Percentiles rank a stretch among this genome's conserved stretches.
Conservation (phyloP, 331 rosid genomes). For the Spiraea crenata region DNA sequence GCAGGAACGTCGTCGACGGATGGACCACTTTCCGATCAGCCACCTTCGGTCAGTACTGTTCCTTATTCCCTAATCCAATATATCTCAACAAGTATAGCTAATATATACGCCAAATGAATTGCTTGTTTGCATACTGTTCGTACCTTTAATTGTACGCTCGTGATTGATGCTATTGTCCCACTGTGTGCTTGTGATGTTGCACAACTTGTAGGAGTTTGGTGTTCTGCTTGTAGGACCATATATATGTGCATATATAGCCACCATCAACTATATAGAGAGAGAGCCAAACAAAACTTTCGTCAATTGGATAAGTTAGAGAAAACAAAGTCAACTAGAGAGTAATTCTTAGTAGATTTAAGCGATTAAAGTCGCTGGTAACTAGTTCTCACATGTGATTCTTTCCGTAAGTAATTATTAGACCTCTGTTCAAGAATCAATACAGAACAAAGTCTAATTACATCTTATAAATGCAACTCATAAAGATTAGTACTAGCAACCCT, state of each 20-base stretch:
- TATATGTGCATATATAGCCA: too few species aligned
- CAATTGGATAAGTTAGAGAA: not conserved
- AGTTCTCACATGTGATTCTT: too few species aligned
- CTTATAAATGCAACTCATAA: too few species aligned
- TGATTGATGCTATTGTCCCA: not conserved
- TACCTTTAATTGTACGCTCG: too few species aligned
- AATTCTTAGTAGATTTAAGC: not conserved
- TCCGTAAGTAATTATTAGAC: too few species aligned
- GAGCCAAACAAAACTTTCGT: not conserved
- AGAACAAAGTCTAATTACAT: too few species aligned
- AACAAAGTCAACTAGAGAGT: not conserved
- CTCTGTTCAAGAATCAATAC: too few species aligned
- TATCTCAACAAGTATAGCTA: not conserved
- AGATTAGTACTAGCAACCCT: too few species aligned
- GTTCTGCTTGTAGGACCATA: not conserved
- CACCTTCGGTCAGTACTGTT: constrained; percentile 63
- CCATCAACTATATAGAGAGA: too few species aligned
- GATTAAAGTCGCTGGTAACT: not conserved
- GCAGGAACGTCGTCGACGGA: constrained; percentile 70
- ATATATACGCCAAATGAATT: too few species aligned
- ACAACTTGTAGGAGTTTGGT: not conserved
- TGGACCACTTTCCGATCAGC: constrained; percentile 93
- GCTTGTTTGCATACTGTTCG: too few species aligned
- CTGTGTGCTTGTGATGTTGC: not conserved
- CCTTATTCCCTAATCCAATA: not conserved